phyloP scores from a whole-genome alignment of 2,329 filamentous ascomycete species.

The Diaporthe velutina region DNA sequence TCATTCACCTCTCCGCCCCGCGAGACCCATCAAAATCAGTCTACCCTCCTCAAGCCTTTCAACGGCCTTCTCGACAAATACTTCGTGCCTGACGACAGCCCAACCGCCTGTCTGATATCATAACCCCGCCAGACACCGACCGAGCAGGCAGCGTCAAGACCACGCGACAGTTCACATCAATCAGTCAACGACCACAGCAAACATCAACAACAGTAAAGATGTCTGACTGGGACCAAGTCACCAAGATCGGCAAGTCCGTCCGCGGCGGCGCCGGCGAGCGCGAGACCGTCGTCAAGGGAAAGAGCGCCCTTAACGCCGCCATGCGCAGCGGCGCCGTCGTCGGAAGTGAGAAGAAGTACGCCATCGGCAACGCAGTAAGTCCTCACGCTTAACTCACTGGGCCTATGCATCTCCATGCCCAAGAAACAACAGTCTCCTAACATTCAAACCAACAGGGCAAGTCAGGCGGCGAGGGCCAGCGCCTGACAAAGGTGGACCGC shows the following conservation, averaged over 20 bases:
- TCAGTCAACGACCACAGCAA: slow-evolving; percentile 1
- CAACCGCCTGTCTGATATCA: slow-evolving; percentile 36
- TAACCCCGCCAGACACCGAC: slow-evolving; percentile 31
- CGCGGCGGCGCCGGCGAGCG: slow-evolving; percentile 76
- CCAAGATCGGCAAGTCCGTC: slow-evolving; percentile 93
- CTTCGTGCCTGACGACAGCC: slow-evolving; percentile 37
- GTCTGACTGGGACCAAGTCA: slow-evolving; percentile 85
- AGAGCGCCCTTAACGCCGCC: slow-evolving; percentile 87
- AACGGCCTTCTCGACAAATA: background rate
- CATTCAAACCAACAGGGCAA: slow-evolving; percentile 49
- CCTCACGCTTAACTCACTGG: background rate
- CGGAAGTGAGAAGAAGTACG: slow-evolving; percentile 91
- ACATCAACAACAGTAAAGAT: slow-evolving; percentile 64
- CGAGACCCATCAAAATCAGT: background rate
- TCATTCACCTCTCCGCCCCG: background rate
- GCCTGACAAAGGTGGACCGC: slow-evolving; percentile 97
- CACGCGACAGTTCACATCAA: slow-evolving; percentile 33
- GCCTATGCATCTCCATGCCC: no score
- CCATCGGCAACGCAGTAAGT: slow-evolving; percentile 82
- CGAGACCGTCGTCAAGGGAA: slow-evolving; percentile 91
- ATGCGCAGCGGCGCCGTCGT: slow-evolving; percentile 82
- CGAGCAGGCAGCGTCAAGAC: slow-evolving; percentile 33
- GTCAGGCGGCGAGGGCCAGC: slow-evolving; percentile 82
- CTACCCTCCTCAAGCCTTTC: background rate
- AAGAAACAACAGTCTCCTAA: background rate